phyloP scores from a whole-genome alignment of 768 basidiomycete genomes.

The Agrocybe praecox region DNA sequence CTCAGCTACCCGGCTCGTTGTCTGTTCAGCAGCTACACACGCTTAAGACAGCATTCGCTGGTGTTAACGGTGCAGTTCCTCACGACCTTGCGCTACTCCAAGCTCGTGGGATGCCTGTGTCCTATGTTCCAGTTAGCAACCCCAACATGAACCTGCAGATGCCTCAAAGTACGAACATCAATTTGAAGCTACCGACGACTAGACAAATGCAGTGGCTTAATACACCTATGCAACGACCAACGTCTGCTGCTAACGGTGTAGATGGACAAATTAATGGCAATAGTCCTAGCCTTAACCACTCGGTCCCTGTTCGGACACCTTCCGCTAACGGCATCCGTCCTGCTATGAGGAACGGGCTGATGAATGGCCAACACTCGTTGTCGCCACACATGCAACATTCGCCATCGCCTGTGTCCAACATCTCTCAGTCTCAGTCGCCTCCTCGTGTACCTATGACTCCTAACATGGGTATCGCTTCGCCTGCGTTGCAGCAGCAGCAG shows the following conservation, averaged over 20 bases:
- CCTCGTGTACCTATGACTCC: slow-evolving; percentile 53
- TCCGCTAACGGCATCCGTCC: slow-evolving; percentile 61
- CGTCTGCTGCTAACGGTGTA: slow-evolving; percentile 30
- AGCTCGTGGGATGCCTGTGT: slow-evolving; percentile 31
- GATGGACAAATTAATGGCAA: slow-evolving; percentile 16
- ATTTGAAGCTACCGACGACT: slow-evolving; percentile 42
- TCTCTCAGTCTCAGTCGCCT: slow-evolving; percentile 49
- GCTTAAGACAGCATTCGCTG: slow-evolving; percentile 57
- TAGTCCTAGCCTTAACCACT: slow-evolving; percentile 39
- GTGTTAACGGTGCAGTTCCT: slow-evolving; percentile 26
- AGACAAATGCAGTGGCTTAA: slow-evolving; percentile 41
- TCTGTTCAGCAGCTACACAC: slow-evolving; percentile 62
- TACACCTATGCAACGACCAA: slow-evolving; percentile 33
- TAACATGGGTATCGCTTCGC: slow-evolving; percentile 55
- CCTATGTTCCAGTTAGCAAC: slow-evolving; percentile 40
- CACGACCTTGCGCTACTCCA: slow-evolving; percentile 42
- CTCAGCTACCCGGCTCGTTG: slow-evolving; percentile 37
- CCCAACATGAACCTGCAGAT: slow-evolving; percentile 38
- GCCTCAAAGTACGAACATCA: slow-evolving; percentile 32
- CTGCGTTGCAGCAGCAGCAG: slow-evolving; percentile 58
- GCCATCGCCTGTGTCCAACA: slow-evolving; percentile 47
- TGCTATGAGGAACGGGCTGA: slow-evolving; percentile 34
- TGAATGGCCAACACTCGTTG: slow-evolving; percentile 47
- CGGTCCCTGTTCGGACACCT: slow-evolving; percentile 47
- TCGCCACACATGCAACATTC: slow-evolving; percentile 55